Evolutionary conservation across 192 early-diverging fungal genomes (phyloP).

Genomic region (Coemansia sp.): DNA sequence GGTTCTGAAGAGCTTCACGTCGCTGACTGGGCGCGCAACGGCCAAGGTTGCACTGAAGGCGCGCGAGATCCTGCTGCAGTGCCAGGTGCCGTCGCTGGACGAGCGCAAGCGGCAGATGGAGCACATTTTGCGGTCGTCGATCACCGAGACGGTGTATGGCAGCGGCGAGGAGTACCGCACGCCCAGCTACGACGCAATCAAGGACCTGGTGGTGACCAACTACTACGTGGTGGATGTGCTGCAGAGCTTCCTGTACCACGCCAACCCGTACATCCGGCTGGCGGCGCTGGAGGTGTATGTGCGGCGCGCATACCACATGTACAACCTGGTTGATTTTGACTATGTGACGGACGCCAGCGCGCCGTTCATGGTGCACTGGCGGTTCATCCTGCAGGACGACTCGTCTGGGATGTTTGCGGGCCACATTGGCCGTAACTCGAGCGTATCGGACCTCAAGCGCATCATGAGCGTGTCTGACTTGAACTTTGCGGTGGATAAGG

Average conservation of each 20-base stretch:
- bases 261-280: constrained; percentile 70
- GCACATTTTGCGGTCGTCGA: constrained; percentile 73
- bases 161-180: constrained; percentile 68
- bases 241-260: constrained; percentile 90
- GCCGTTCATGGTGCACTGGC: constrained; percentile 76
- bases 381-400: constrained; percentile 69
- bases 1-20: constrained; percentile 75
- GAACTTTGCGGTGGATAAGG: constrained; percentile 71
- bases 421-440: constrained; percentile 29
- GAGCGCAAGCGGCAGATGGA: constrained; percentile 85
- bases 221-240: constrained; percentile 96
- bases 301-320: constrained; percentile 96
- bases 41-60: constrained; percentile 92
- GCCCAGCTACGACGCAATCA: constrained; percentile 74
- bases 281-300: constrained; percentile 96
- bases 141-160: constrained; percentile 77
- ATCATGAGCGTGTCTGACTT: constrained; percentile 81
- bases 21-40: constrained; percentile 70
- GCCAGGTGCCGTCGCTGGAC: constrained; percentile 88
- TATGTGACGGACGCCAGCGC: constrained; percentile 60
- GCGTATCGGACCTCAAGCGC: constrained; percentile 58
- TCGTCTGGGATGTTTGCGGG: constrained; percentile 51
- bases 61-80: constrained; percentile 90
- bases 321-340: constrained; percentile 86
- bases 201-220: constrained; percentile 87